These are phyloP conservation scores for Hypomontagnella submonticulosa DNA, from an alignment of 495 filamentous ascomycete genomes.

Conservation along the genomic window DNA sequence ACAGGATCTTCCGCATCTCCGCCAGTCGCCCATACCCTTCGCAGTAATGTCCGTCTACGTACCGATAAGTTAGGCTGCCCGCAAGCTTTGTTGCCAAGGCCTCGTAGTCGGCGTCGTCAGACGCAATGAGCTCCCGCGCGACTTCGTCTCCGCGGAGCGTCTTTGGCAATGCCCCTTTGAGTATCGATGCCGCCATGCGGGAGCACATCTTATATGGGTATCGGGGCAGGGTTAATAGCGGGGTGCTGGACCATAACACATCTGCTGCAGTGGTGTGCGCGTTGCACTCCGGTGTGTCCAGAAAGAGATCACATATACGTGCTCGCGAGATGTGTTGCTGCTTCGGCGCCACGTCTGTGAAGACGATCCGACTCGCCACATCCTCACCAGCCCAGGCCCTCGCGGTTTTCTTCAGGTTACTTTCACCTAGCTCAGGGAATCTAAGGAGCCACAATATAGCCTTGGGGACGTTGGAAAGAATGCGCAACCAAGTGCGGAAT, in stretches of 20 bases:
- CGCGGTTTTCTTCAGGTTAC: conserved; percentile 82
- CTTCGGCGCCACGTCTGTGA: conserved; percentile 97
- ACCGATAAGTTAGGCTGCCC: conserved; percentile 70
- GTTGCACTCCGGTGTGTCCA: conserved; percentile 98
- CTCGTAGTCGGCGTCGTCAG: conserved; percentile 84
- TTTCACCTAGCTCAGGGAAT: conserved; percentile 94
- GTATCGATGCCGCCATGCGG: conserved; percentile 94
- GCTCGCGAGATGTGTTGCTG: conserved; percentile 93
- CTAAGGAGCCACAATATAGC: conserved; percentile 95
- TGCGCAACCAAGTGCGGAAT: conserved; percentile 95
- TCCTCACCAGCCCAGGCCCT: conserved; percentile 84
- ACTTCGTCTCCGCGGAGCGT: conserved; percentile 72
- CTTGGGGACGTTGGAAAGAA: conserved; percentile 86
- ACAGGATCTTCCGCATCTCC: conserved; percentile 82
- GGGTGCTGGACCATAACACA: conserved; percentile 94
- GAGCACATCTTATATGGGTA: conserved; percentile 99
- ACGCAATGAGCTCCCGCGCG: conserved; percentile 78
- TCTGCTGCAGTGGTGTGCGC: conserved; percentile 98
- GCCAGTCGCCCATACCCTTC: conserved; percentile 73
- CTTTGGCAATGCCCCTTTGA: conserved; percentile 86
- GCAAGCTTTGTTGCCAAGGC: conserved; percentile 78
- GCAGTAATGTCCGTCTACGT: conserved; percentile 58
- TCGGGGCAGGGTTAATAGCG: conserved; percentile 90
- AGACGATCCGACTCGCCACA: conserved; percentile 91
- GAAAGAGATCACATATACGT: conserved; percentile 90